A percentile compares a stretch with the other conserved stretches of the same genome.
These are phyloP conservation scores for Allomyces macrogynus DNA, from an alignment of 192 early-diverging fungal species.

Conservation along the genomic window DNA sequence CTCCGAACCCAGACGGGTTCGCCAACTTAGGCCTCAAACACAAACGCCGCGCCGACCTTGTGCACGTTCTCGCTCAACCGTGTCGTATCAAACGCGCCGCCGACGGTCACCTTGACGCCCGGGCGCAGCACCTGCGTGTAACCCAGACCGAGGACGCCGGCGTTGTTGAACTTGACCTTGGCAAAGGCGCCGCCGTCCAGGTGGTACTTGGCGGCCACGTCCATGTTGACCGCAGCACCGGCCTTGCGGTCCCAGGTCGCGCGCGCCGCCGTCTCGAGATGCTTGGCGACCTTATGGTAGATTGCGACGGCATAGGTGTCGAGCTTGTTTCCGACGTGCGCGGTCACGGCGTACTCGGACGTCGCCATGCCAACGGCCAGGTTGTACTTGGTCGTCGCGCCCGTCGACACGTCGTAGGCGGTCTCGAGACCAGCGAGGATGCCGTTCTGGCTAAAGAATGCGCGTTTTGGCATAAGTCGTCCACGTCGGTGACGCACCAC, in stretches of 20 bases:
- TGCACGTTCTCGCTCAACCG: slow-evolving; percentile 82
- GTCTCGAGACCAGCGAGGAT: slow-evolving; percentile 82
- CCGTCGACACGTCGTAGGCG: slow-evolving; percentile 79
- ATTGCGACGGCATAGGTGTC: slow-evolving; percentile 74
- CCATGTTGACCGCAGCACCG: slow-evolving; percentile 14
- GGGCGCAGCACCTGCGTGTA: slow-evolving; percentile 82
- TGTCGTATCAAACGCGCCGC: slow-evolving; percentile 82
- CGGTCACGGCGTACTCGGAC: slow-evolving; percentile 67
- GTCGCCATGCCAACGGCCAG: slow-evolving; percentile 67
- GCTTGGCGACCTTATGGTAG: slow-evolving; percentile 83
- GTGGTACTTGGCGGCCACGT: too few species aligned
- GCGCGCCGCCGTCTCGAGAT: slow-evolving; percentile 86
- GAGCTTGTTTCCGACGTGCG: slow-evolving; percentile 81
- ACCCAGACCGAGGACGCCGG: slow-evolving; percentile 72
- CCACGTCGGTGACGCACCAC: too few species aligned
- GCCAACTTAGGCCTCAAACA: slow-evolving; percentile 61
- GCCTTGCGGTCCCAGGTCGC: slow-evolving; percentile 51
- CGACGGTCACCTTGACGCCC: slow-evolving; percentile 86
- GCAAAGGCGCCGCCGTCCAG: too few species aligned
- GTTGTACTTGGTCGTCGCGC: slow-evolving; percentile 74
- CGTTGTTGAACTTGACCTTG: neutral
- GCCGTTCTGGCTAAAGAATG: slow-evolving; percentile 53
- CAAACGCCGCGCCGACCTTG: slow-evolving; percentile 77
- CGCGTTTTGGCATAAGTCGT: too few species aligned
- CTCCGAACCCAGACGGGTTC: too few species aligned